Evolutionary conservation across 371 early-diverging fungal species (phyloP).

Genomic region (Mortierella sp.): DNA sequence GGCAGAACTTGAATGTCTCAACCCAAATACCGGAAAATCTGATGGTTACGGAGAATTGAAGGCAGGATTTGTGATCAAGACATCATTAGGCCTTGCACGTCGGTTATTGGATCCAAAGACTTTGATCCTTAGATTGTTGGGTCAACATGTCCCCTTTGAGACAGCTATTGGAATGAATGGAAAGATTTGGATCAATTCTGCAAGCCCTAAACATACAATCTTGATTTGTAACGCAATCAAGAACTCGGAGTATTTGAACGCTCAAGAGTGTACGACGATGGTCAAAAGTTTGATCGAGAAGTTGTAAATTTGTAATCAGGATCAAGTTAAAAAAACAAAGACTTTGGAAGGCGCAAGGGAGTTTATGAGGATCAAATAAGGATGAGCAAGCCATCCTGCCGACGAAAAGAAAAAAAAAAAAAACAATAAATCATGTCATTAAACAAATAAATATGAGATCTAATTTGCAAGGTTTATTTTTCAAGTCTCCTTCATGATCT

Average conservation of each 20-base stretch:
- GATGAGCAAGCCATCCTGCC: neutral
- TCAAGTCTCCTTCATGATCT: conserved; percentile 8
- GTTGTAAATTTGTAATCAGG: too few relatives aligned
- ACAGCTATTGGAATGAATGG: conserved; percentile 95
- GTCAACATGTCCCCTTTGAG: conserved; percentile 86
- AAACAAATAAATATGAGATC: neutral
- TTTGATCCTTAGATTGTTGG: conserved; percentile 75
- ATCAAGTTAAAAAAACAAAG: neutral
- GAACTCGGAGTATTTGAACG: conserved; percentile 78
- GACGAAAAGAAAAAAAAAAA: neutral
- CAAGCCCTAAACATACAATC: conserved; percentile 67
- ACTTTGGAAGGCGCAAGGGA: too few relatives aligned
- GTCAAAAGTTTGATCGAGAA: conserved; percentile 67
- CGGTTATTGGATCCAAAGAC: conserved; percentile 81
- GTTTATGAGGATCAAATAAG: too few relatives aligned
- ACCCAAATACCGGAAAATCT: conserved; percentile 77
- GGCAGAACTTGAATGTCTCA: conserved; percentile 93
- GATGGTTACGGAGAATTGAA: conserved; percentile 88
- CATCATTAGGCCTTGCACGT: conserved; percentile 77
- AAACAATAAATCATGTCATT: neutral
- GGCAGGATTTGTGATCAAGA: conserved; percentile 75
- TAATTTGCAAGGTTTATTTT: neutral
- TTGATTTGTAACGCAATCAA: conserved; percentile 79
- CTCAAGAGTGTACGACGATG: conserved; percentile 73
- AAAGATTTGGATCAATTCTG: conserved; percentile 90